Percentiles rank a stretch among this genome's conserved stretches.
Evolutionary conservation across 164 flowering plant genomes (phyloP).

Genomic region (Magnolia changhungtana): DNA sequence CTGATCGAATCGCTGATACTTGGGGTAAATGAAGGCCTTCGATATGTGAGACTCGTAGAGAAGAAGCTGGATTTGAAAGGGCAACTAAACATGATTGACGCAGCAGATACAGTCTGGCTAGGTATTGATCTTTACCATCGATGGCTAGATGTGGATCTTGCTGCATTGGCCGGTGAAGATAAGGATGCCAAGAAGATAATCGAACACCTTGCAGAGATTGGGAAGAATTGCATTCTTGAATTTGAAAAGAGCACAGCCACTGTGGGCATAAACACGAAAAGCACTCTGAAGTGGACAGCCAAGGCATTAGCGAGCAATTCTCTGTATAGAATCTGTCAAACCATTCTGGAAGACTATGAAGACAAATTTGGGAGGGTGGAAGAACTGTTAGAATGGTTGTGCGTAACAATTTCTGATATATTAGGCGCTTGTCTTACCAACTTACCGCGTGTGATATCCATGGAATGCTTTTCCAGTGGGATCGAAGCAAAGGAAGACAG

Average conservation of each 20-base stretch:
- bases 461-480: slow-evolving; percentile 30
- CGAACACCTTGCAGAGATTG: not conserved
- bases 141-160: not conserved
- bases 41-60: slow-evolving; percentile 39
- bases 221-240: not conserved
- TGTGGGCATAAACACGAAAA: slow-evolving; percentile 27
- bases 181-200: not conserved
- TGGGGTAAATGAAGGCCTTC: slow-evolving; percentile 42
- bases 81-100: slow-evolving; percentile 28
- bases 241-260: not conserved
- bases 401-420: slow-evolving; percentile 40
- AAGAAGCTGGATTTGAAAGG: slow-evolving; percentile 30
- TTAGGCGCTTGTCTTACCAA: slow-evolving; percentile 54
- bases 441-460: slow-evolving; percentile 12
- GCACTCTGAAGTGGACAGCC: slow-evolving; percentile 13
- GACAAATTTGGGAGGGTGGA: slow-evolving; percentile 12
- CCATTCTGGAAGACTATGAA: slow-evolving; percentile 28
- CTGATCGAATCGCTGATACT: slow-evolving; percentile 18
- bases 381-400: slow-evolving; percentile 25
- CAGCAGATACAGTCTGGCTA: slow-evolving; percentile 16
- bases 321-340: slow-evolving; percentile 45
- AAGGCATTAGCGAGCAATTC: slow-evolving; percentile 46
- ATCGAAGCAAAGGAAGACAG: slow-evolving; percentile 35
- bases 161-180: not conserved
- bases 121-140: not conserved